phyloP scores from a whole-genome alignment of 1,284 basidiomycete genomes.

The Tetrapyrgos nigripes region DNA sequence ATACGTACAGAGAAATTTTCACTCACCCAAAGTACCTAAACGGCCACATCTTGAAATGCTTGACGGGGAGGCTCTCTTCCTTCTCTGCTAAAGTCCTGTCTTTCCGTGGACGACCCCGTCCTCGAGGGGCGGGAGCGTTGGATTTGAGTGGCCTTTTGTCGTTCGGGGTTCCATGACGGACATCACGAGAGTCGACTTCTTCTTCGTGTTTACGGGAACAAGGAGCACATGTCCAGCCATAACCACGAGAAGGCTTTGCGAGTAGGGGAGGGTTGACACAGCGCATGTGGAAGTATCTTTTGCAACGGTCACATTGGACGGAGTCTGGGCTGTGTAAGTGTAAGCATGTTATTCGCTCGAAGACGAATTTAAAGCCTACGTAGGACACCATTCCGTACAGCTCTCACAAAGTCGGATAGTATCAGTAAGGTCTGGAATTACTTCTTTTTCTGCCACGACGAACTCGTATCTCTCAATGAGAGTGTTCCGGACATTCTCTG shows the following conservation, averaged over 20 bases:
- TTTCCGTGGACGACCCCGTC: conserved; percentile 76
- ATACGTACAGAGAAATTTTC: not conserved
- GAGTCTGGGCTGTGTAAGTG: conserved; percentile 72
- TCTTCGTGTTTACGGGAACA: conserved; percentile 91
- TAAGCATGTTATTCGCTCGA: not conserved
- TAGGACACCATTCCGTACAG: conserved; percentile 89
- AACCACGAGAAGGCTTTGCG: conserved; percentile 96
- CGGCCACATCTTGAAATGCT: conserved; percentile 93
- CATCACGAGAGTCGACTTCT: conserved; percentile 80
- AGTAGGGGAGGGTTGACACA: conserved; percentile 93
- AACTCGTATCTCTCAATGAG: conserved; percentile 91
- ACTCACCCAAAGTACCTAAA: conserved; percentile 95
- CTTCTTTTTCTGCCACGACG: conserved; percentile 92
- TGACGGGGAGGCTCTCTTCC: conserved; percentile 78
- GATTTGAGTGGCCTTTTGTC: conserved; percentile 60
- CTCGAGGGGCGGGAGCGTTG: conserved; percentile 69
- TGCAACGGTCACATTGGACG: conserved; percentile 94
- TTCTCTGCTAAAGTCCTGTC: conserved; percentile 70
- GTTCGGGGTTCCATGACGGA: conserved; percentile 38
- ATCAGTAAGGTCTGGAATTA: conserved; percentile 91
- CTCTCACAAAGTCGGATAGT: conserved; percentile 84
- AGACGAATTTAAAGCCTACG: conserved; percentile 56
- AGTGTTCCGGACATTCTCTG: conserved; percentile 77
- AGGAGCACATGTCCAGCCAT: conserved; percentile 96
- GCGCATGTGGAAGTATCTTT: conserved; percentile 93